phyloP scores from a whole-genome alignment of 1,284 basidiomycete species.

The Singerocomus rubriflavus region DNA sequence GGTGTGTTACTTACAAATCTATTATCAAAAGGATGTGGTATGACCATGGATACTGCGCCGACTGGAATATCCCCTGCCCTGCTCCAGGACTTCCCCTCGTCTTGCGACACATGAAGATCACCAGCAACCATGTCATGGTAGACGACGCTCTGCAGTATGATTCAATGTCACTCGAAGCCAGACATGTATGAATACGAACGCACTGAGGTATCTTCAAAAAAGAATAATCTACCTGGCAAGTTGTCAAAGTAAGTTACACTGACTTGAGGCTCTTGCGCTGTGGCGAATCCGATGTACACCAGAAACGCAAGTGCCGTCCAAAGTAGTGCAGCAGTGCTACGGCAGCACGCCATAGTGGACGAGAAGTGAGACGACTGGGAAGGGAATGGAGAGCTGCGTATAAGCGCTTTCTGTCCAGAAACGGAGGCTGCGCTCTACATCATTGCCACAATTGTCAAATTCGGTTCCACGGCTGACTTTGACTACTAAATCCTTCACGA shows the following conservation, averaged over 20 bases:
- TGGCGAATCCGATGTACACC: constrained; percentile 22
- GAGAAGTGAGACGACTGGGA: constrained; percentile 9
- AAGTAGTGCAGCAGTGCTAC: constrained; percentile 35
- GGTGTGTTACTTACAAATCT: constrained; percentile 51
- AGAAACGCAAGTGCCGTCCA: constrained; percentile 32
- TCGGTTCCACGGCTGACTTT: background rate
- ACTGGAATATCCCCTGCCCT: constrained; percentile 59
- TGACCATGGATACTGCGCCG: constrained; percentile 67
- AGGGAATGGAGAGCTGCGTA: background rate
- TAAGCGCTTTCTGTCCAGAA: background rate
- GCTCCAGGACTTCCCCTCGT: constrained; percentile 88
- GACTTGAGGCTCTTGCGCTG: constrained; percentile 42
- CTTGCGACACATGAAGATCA: constrained; percentile 75
- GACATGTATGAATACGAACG: constrained; percentile 22
- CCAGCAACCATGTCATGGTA: constrained; percentile 77
- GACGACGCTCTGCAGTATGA: constrained; percentile 58
- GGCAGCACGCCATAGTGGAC: constrained; percentile 37
- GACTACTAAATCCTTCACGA: too few species aligned
- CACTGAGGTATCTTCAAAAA: constrained; percentile 90
- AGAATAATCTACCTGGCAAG: constrained; percentile 82
- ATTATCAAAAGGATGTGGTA: constrained; percentile 87
- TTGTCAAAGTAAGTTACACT: constrained; percentile 57
- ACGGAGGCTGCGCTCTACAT: constrained; percentile 14
- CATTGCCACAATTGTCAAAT: constrained; percentile 9
- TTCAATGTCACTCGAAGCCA: background rate